Base-by-base conservation (phyloP, 345 rosid genomes). In the Gynandropsis gynandra region DNA sequence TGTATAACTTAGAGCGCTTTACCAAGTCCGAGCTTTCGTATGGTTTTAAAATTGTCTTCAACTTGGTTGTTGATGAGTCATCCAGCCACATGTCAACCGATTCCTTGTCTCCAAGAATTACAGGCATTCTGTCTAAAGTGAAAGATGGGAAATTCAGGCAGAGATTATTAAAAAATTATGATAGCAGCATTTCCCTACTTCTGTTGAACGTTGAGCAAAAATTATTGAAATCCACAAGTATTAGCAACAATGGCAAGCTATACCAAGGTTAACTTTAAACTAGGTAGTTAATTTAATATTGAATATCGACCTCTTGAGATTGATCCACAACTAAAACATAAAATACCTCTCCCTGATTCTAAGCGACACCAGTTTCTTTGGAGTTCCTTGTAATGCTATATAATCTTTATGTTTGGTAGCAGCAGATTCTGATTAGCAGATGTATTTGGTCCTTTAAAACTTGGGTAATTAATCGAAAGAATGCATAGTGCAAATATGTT, bases 51-150 rank as follows among this genome's bases (percentile, higher is more conserved):
- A 87, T 37, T 5, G 49, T 33, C 51, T 84, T 72, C 15, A 71
- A 51, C 50, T 73, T 82, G 14, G 71, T 32, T 34, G 72, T 44
- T n/a, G 80, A 56, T 10, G 78, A 75, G 69, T 68, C 80, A 59
- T 66, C 69, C 16, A 90, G 66, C 98, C 95, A 90, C 17, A 69
- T 61, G 51, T 84, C 89, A 2, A 66, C 52, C 19, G 85, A 80
- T 56, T 42, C 84, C 73, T 84, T 79, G 63, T 77, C 80, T 27
- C 84, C 82, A 45, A 90, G 68, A 62, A 90, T 82, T 36, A 87
- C 84, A 16, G 96, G 98, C 93, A 90, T 90, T 78, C 98, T 74
- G 62, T 87, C 96, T 87, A 42, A 39, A 48, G 35, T 41, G 29
- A 42, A 16, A 51, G 38, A 61, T 9, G 38, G 46, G 40, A 11